Conservation (phyloP, 2,329 filamentous ascomycete genomes). For the Cladosporium cucumerinum region DNA sequence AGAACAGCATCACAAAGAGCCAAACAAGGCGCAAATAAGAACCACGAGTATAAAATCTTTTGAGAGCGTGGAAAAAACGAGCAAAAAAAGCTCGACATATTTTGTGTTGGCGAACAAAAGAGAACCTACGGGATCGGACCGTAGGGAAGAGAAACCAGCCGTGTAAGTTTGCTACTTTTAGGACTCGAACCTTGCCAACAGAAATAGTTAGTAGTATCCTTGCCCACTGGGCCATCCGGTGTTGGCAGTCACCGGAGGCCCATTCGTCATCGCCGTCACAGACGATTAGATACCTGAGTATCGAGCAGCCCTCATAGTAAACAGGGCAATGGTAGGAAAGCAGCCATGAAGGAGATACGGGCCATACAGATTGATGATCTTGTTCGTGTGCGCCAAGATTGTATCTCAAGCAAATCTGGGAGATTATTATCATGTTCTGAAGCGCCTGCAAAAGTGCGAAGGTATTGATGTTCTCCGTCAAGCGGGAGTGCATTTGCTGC, state of each 20-base stretch:
- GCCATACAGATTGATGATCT: neutral
- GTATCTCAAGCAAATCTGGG: neutral
- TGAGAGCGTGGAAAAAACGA: neutral
- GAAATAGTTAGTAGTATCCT: neutral
- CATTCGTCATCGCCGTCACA: too few species aligned
- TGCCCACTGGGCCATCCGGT: neutral
- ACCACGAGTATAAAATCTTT: neutral
- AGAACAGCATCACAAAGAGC: neutral
- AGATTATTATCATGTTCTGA: constrained; percentile 1
- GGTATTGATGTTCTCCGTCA: neutral
- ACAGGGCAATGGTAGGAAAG: neutral
- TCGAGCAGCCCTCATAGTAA: neutral
- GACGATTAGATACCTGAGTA: neutral
- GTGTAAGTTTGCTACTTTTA: too few species aligned
- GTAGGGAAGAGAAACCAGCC: neutral
- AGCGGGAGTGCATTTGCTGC: neutral
- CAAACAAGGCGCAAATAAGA: neutral
- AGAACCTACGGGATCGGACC: too few species aligned
- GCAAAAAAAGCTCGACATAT: neutral
- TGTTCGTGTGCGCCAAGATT: neutral
- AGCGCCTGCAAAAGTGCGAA: neutral
- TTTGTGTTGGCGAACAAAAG: neutral
- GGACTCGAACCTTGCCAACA: neutral
- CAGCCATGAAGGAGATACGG: neutral
- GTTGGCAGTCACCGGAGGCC: too few species aligned